phyloP scores from a whole-genome alignment of 306 rosid species.

The Vicia faba region DNA sequence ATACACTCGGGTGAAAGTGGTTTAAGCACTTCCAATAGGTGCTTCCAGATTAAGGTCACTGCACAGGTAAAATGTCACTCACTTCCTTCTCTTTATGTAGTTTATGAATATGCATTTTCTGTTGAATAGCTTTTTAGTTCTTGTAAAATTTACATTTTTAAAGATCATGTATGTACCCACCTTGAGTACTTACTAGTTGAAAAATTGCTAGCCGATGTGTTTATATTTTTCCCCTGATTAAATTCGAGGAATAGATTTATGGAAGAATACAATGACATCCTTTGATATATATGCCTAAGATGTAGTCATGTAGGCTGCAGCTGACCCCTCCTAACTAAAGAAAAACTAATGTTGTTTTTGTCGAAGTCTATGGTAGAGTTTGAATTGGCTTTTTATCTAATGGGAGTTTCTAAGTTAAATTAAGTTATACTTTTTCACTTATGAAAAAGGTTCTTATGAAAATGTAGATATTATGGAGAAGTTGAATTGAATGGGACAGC shows the following conservation, averaged over 20 bases:
- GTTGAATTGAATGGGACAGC: not conserved
- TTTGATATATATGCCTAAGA: not conserved
- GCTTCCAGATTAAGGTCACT: constrained; percentile 73
- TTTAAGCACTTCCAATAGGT: constrained; percentile 67
- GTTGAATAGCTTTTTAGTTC: not conserved
- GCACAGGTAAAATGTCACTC: constrained; percentile 61
- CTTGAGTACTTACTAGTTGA: not conserved
- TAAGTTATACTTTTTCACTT: not conserved
- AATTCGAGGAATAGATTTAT: not conserved
- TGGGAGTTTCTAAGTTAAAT: not conserved
- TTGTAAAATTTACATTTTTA: too few species aligned
- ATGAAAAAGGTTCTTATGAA: not conserved
- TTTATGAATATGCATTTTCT: not conserved
- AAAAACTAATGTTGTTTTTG: constrained; percentile 1
- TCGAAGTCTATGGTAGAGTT: not conserved
- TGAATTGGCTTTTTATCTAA: not conserved
- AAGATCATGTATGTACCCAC: too few species aligned
- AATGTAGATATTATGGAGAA: not conserved
- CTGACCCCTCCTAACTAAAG: not conserved
- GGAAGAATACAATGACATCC: not conserved
- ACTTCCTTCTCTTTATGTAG: not conserved
- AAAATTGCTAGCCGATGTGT: not conserved
- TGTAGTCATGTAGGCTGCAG: constrained; percentile 2
- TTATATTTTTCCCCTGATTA: not conserved
- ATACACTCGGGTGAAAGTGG: constrained; percentile 97